Evolutionary conservation across 2,329 filamentous ascomycete genomes (phyloP).

Genomic region (Calonectria leucothoes): DNA sequence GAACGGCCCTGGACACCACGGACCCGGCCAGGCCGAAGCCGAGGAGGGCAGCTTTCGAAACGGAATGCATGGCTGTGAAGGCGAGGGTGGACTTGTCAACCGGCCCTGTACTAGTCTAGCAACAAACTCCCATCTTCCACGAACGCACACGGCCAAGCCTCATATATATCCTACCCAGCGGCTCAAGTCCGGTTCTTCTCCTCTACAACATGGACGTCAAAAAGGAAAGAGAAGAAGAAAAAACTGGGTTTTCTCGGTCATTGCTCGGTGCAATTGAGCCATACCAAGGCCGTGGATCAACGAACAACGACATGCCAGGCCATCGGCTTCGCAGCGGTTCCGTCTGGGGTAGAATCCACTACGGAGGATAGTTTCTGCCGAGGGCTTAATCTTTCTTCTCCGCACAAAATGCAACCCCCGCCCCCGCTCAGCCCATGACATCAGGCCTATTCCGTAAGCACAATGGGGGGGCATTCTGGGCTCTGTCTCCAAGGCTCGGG

Average conservation of each 20-base stretch:
- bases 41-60: constrained; percentile 7
- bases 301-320: neutral
- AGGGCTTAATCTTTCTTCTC: constrained; percentile 16
- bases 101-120: neutral
- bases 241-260: constrained; percentile 9
- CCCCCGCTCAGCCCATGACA: constrained; percentile 23
- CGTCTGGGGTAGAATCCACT: neutral
- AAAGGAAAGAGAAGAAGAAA: no score
- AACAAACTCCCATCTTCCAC: neutral
- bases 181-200: neutral
- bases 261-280: constrained; percentile 10
- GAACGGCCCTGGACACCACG: neutral
- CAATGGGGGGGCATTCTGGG: neutral
- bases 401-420: constrained; percentile 16
- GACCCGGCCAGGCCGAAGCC: constrained; percentile 4
- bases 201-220: neutral
- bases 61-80: neutral
- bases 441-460: constrained; percentile 16
- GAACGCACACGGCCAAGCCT: neutral
- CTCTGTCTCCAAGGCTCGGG: neutral
- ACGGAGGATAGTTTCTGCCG: neutral
- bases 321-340: neutral
- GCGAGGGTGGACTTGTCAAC: neutral
- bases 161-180: neutral
- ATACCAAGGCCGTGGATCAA: neutral